phyloP scores from a whole-genome alignment of 805 yeast genomes.

The Saccharomycopsis babjevae region DNA sequence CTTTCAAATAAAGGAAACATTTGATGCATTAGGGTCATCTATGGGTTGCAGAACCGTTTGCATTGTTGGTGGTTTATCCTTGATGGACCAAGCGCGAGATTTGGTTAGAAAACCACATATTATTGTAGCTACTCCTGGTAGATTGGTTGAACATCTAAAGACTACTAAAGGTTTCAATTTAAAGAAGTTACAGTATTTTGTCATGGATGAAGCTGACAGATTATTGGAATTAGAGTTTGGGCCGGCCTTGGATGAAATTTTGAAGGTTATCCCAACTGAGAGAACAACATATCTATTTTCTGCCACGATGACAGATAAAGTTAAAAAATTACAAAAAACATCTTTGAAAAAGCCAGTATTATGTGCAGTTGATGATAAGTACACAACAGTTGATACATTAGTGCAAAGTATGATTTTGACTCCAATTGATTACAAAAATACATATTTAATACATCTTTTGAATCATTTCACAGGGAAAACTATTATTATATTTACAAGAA shows the following conservation, averaged over 20 bases:
- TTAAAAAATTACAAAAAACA: conserved; percentile 90
- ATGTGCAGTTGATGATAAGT: conserved; percentile 79
- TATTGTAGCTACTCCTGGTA: conserved; percentile 91
- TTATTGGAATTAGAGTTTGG: conserved; percentile 94
- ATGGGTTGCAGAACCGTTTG: conserved; percentile 91
- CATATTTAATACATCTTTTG: conserved; percentile 69
- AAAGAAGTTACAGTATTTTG: conserved; percentile 67
- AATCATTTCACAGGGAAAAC: conserved; percentile 82
- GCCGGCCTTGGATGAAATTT: conserved; percentile 79
- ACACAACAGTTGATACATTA: conserved; percentile 90
- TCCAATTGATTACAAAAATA: conserved; percentile 88
- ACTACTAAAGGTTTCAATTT: conserved; percentile 83
- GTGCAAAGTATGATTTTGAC: conserved; percentile 82
- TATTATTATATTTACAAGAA: conserved; percentile 81
- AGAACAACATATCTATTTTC: conserved; percentile 76
- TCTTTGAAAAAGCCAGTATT: conserved; percentile 81
- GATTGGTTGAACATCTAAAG: conserved; percentile 88
- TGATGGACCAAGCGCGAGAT: conserved; percentile 95
- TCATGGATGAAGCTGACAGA: conserved; percentile 97
- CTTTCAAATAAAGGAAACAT: conserved; percentile 84
- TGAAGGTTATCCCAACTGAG: conserved; percentile 74
- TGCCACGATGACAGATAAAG: conserved; percentile 95
- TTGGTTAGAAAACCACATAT: conserved; percentile 90
- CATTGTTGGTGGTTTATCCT: conserved; percentile 95
- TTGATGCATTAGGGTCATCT: conserved; percentile 80